Percentiles rank a stretch among this genome's conserved stretches.
Evolutionary conservation across 306 rosid species (phyloP).

Genomic region (Benincasa hispida): DNA sequence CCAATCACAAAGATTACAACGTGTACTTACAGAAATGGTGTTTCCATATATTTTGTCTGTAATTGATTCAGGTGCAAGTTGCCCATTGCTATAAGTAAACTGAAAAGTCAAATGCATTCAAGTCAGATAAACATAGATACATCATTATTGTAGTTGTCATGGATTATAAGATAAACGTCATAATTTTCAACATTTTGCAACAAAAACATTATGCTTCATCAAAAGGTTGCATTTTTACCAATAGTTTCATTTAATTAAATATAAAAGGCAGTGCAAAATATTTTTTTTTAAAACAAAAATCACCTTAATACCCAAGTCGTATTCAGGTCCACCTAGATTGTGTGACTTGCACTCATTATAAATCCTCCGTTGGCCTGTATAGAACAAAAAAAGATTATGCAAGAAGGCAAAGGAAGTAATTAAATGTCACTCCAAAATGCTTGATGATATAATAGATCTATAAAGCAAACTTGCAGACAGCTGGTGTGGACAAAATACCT

Average conservation of each 20-base stretch:
- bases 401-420: slow-evolving; percentile 6
- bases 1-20: not conserved
- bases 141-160: not conserved
- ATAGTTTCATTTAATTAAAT: not conserved
- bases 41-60: slow-evolving; percentile 96
- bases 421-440: slow-evolving; percentile 10
- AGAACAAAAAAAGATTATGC: slow-evolving; percentile 3
- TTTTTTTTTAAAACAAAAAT: not conserved
- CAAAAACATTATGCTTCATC: not conserved
- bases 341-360: slow-evolving; percentile 98
- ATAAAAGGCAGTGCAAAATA: not conserved
- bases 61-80: slow-evolving; percentile 97
- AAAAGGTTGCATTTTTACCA: not conserved
- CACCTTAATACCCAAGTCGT: slow-evolving; percentile 99
- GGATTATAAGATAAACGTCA: not conserved
- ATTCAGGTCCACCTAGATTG: slow-evolving; percentile 96
- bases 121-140: slow-evolving; percentile 17
- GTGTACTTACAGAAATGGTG: slow-evolving; percentile 81
- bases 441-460: slow-evolving; percentile 9
- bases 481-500: slow-evolving; percentile 90
- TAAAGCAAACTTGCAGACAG: slow-evolving; percentile 52
- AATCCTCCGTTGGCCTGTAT: slow-evolving; percentile 94
- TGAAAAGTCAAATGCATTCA: slow-evolving; percentile 22
- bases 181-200: not conserved
- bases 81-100: slow-evolving; percentile 97